A percentile compares a stretch with the other conserved stretches of the same genome.
phyloP scores from a whole-genome alignment of 2,329 filamentous ascomycete species.

The Trichoderma sp. region DNA sequence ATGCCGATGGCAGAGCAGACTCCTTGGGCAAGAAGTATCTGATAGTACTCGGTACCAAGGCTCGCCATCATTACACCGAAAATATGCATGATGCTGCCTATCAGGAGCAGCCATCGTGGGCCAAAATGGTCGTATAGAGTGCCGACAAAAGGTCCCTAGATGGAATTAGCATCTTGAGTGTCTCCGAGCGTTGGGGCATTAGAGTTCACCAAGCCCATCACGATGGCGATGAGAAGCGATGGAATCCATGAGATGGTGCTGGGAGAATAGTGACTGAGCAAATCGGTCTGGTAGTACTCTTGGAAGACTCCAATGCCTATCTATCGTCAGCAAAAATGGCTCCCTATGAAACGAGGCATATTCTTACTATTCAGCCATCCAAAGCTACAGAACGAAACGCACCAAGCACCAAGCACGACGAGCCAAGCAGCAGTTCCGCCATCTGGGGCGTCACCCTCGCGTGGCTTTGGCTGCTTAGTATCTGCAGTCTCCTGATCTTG shows the following conservation, averaged over 20 bases:
- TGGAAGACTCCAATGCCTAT: not conserved
- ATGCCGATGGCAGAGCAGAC: not conserved
- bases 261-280: not conserved
- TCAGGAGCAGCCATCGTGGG: not conserved
- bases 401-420: not conserved
- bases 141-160: not conserved
- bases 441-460: not conserved
- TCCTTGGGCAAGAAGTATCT: not conserved
- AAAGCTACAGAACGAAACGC: not conserved
- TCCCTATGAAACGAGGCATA: not conserved
- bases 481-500: not conserved
- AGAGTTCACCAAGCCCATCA: not conserved
- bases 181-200: not conserved
- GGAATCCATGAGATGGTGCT: not conserved
- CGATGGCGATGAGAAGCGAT: not conserved
- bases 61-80: not conserved
- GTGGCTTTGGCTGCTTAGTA: not conserved
- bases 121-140: not conserved
- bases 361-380: not conserved
- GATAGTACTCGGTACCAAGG: not conserved
- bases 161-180: not conserved
- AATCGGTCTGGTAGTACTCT: not conserved
- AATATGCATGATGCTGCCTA: not conserved
- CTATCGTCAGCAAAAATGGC: not conserved
- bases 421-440: not conserved